Evolutionary conservation across 2,329 filamentous ascomycete genomes (phyloP), one percentile per base, ranked within the genome.

Genomic region (Ceratocystis eucalypticola): DNA sequence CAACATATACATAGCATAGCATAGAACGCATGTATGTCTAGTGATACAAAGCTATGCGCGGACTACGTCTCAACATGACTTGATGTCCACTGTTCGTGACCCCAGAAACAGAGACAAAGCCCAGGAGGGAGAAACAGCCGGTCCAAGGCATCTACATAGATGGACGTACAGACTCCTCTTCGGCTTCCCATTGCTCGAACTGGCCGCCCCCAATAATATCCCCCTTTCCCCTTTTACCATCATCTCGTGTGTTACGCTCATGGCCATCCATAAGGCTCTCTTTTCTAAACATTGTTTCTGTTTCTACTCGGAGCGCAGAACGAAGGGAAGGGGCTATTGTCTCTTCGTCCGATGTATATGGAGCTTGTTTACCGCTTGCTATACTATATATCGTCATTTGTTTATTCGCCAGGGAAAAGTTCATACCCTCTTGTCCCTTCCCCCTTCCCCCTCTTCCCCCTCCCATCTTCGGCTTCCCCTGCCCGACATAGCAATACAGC

Each of bases 261-360:
- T 41, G 37, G 37, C 10, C 53, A 28, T 30, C 53, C 17, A 33
- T 57, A 57, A 28, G 53, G 15, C 22, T 50, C 48, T 41, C 10
- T 41, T 41, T 41, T 53, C 48, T 53, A 59, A 59, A 59, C 28
- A 59, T 33, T 59, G 53, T 59, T 59, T 59, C 53, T 59, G 53
- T 59, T 59, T 59, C 53, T 59, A 10, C 25, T 7, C 53, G 53
- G 15, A n/a, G 12, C 17, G 25, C 25, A 59, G 22, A 59, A 28
- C 15, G 48, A 25, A 53, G 12, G 48, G 48, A 25, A 4, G 6
- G 53, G 53, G 28, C 53, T 37, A 33, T 59, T 33, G 12, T 59
- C 28, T 59, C 53, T 59, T 59, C 53, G 53, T 59, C 53, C 7
- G 53, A 59, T 59, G 53, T 59, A 10, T 59, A 59, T 59, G 53